Conservation (phyloP, 306 rosid genomes). For the Medicago truncatula region MtrunA17r5.0-ANR NC_053046.1:8569001-8569500, state of each 20-base stretch:
- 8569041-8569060: no score
- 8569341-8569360: background rate
- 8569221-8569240: background rate
- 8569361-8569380: background rate
- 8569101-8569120: background rate
- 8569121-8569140: background rate
- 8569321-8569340: background rate
- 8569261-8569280: background rate
- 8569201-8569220: background rate
- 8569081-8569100: background rate
- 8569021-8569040: no score
- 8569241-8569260: background rate
- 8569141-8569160: background rate
- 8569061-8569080: background rate
- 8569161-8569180: no score
- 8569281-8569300: background rate
- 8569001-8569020: no score
- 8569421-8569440: slow-evolving; percentile 34
- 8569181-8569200: background rate
- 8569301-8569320: background rate
- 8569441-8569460: slow-evolving; percentile 60
- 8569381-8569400: slow-evolving; percentile 31
- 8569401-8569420: slow-evolving; percentile 73
- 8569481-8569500: slow-evolving; percentile 49
- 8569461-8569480: no score